A percentile compares a stretch with the other conserved stretches of the same genome.
phyloP scores from a whole-genome alignment of 805 yeast genomes.

The Barnettozyma vustinii region DNA sequence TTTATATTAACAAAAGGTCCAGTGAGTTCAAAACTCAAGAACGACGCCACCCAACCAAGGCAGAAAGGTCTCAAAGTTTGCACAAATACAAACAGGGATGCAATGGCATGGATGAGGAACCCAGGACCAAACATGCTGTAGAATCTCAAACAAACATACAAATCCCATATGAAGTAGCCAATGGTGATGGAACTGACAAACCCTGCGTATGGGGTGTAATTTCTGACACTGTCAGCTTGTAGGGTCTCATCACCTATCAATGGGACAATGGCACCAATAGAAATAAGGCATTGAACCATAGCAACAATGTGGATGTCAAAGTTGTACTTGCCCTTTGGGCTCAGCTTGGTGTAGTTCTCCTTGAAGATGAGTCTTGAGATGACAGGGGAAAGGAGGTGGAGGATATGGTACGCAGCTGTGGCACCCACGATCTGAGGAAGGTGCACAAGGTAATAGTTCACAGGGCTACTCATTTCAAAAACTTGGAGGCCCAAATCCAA shows the following conservation, averaged over 20 bases:
- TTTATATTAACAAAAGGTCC: constrained; percentile 93
- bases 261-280: constrained; percentile 57
- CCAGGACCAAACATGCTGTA: constrained; percentile 71
- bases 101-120: constrained; percentile 77
- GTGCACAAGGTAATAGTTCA: constrained; percentile 40
- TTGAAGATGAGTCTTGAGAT: constrained; percentile 48
- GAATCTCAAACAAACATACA: constrained; percentile 59
- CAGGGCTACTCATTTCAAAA: not conserved
- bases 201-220: constrained; percentile 70
- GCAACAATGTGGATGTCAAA: constrained; percentile 91
- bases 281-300: constrained; percentile 71
- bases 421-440: constrained; percentile 71
- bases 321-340: constrained; percentile 49
- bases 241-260: constrained; percentile 54
- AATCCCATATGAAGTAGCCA: constrained; percentile 94
- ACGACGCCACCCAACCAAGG: constrained; percentile 77
- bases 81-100: constrained; percentile 70
- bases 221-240: constrained; percentile 49
- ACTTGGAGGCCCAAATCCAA: not conserved
- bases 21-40: constrained; percentile 79
- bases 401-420: constrained; percentile 50
- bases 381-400: constrained; percentile 49
- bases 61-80: constrained; percentile 66
- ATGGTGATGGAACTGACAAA: constrained; percentile 64
- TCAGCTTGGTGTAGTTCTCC: constrained; percentile 43